Base-by-base conservation (phyloP, 208 protist genomes). In the Crithidia thermophila region DNA sequence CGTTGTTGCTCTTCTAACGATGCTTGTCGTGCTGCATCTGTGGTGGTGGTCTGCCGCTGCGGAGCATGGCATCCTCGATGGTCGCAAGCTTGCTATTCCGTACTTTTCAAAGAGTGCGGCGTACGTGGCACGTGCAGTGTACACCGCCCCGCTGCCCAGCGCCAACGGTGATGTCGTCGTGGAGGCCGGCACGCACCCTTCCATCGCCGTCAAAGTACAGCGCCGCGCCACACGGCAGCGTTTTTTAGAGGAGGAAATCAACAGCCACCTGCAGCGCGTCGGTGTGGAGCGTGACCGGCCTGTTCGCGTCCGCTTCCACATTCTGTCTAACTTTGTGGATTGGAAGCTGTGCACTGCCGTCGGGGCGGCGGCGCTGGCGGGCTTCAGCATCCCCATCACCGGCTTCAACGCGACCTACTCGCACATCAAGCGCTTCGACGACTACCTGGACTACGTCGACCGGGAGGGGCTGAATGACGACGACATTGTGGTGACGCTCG, bases 401-500 rank as follows among this genome's bases (percentile, higher is more conserved):
- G 60, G 60, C 59, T 69, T 71, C 52, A 34, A 77, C 25, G 6
- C 8, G 23, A 23, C 70, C 46, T 81, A 81, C 75, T 66, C 64
- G 25, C 75, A 81, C 51, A 25, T 77, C 37, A 30, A 18, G n/a
- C 75, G 75, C 51, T 75, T 74, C 40, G 18, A 67, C 31, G 39
- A 9, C 21, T 75, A 74, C 34, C 27, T 81, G 4, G 61, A 77
- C 31, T 81, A 71, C 36, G 73, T 77, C 14, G 36, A 53, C 9
- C 45, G 31, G 11, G 75, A 81, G 50, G 70, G 64, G 4, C 60
- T 81, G 39, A 34, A 18, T 2, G 75, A 81, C 43, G 68, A 72
- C 2, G 75, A 81, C 49, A 67, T 81, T 16, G 65, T 81, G 10
- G 60, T 81, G n/a, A 61, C 64, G 9, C 28, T 71, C 18, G 75